Percentiles rank a stretch among this genome's conserved stretches.
Conservation (phyloP, 2,329 filamentous ascomycete species). For the Waltergamsia citrina region DNA sequence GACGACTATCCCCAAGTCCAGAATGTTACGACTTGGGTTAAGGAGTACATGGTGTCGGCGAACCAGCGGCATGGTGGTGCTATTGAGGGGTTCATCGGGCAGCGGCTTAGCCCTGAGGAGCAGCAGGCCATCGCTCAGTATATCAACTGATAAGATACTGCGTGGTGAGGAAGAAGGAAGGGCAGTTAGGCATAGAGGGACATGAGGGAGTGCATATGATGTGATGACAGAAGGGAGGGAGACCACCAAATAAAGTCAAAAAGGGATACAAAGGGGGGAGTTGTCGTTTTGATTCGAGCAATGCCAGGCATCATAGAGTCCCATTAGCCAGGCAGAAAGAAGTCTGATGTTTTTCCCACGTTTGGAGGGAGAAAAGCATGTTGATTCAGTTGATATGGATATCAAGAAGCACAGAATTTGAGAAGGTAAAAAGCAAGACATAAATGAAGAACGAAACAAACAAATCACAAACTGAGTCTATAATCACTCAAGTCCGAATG, state of each 20-base stretch:
- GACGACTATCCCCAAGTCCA: conserved; percentile 84
- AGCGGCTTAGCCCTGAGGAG: conserved; percentile 57
- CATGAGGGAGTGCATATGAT: neutral
- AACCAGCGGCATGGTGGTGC: conserved; percentile 64
- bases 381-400: too few relatives aligned
- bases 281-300: neutral
- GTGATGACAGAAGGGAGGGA: neutral
- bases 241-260: neutral
- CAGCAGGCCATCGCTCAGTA: conserved; percentile 43
- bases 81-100: conserved; percentile 60
- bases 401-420: too few relatives aligned
- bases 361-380: too few relatives aligned
- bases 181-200: neutral
- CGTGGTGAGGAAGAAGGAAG: neutral
- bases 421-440: too few relatives aligned
- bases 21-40: conserved; percentile 78
- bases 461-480: too few relatives aligned
- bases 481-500: too few relatives aligned
- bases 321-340: too few relatives aligned
- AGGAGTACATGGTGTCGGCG: conserved; percentile 66
- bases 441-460: too few relatives aligned
- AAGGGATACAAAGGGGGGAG: conserved; percentile 2
- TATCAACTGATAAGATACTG: conserved; percentile 21
- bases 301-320: too few relatives aligned
- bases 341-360: too few relatives aligned